Evolutionary conservation across 352 stramenopile species (phyloP).

Genomic region (Globisporangium lucens): DNA sequence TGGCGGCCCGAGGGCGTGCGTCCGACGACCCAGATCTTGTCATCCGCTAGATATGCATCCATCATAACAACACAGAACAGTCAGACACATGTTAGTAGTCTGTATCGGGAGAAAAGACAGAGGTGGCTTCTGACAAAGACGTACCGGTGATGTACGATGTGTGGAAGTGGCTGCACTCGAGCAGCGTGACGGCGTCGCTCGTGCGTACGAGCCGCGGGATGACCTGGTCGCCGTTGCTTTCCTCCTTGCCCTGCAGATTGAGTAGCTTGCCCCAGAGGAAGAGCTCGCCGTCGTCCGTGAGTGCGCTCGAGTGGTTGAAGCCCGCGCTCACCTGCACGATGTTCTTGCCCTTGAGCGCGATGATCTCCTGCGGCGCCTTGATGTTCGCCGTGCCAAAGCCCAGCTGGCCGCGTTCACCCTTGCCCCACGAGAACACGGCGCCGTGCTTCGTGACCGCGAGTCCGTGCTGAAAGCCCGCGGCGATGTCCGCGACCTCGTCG

Average conservation of each 20-base stretch:
- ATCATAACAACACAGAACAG: not conserved
- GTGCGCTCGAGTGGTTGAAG: conserved; percentile 80
- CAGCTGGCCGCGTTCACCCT: conserved; percentile 78
- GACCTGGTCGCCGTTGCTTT: conserved; percentile 68
- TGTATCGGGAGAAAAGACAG: not conserved
- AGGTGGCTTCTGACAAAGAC: conserved; percentile 1
- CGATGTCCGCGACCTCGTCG: conserved; percentile 66
- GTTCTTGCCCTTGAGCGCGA: conserved; percentile 69
- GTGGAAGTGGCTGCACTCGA: conserved; percentile 84
- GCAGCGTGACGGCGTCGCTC: conserved; percentile 57
- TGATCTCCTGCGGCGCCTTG: conserved; percentile 65
- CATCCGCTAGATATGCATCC: conserved; percentile 38
- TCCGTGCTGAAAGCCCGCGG: conserved; percentile 76
- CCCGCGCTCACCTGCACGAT: conserved; percentile 64
- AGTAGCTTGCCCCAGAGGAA: conserved; percentile 86
- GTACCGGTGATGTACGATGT: conserved; percentile 76
- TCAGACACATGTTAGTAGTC: not conserved
- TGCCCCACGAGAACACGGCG: conserved; percentile 79
- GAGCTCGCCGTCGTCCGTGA: conserved; percentile 74
- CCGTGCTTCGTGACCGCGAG: conserved; percentile 64
- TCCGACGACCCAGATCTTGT: conserved; percentile 75
- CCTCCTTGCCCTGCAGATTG: conserved; percentile 57
- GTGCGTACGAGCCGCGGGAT: conserved; percentile 68
- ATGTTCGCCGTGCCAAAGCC: conserved; percentile 79
- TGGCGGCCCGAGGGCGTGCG: conserved; percentile 70